Base-by-base conservation (phyloP, 352 stramenopile species). In the Proteromonas lacertae region DNA sequence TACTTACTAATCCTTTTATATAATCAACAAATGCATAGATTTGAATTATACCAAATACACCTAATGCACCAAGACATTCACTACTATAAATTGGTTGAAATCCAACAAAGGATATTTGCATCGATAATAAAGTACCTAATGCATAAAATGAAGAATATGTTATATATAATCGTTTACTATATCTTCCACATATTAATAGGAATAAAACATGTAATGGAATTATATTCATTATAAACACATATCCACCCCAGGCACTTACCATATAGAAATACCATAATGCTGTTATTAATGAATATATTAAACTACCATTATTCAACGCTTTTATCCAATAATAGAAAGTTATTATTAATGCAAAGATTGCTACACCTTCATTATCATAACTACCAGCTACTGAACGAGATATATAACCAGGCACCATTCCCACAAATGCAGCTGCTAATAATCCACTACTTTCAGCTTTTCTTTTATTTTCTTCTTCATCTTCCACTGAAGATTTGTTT, bases 161-260 rank as follows among this genome's bases (percentile, higher is more conserved):
- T 28, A 66, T 64, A 61, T 93, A 81, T 4, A 95, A 44, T 14
- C 73, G 68, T 28, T 62, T 62, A 9, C 70, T 73, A 47, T 79
- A 77, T 29, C 74, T 59, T 18, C 74, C 73, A 4, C 78, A 47
- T 24, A 90, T 52, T 25, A 93, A 57, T 43, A 93, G 64, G 32
- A 70, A 48, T 13, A 79, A 53, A 28, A 83, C 75, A 57, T 93
- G 82, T 34, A 83, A 66, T 23, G 69, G 73, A 41, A 95, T 69
- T 45, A 93, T 66, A 58, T 95, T 95, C 48, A 93, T 66, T 33
- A 95, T 84, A 55, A 95, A 93, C 12, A 92, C 67, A 54, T 90
- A 92, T 29, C 75, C 76, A 40, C 75, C 75, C 76, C 76, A 92
- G 10, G 24, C 10, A 28, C 5, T 10, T 10, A 28, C 24, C 69